Evolutionary conservation across 305 asterid species (phyloP), one percentile per base, ranked within the genome.

Genomic region (Fraxinus paxiana): DNA sequence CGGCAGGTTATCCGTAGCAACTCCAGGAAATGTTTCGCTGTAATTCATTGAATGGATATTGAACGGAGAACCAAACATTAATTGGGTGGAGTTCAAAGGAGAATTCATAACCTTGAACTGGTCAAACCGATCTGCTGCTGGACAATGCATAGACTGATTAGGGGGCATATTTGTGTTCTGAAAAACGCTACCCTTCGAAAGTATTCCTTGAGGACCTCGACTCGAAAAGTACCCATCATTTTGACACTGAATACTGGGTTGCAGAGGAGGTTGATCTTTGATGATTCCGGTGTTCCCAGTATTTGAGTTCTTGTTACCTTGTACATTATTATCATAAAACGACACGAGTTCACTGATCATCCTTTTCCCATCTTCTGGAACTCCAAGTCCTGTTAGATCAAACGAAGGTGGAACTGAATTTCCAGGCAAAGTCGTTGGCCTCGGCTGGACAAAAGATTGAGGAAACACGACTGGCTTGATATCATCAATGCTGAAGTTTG

Each of bases 351-450:
- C 92, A 17, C 38, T 85, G 79, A 94, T 91, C 89, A 86, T 88
- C 83, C 91, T 90, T 79, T 91, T 91, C 31, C 95, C 98, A 31
- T 92, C 98, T 84, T 90, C 97, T 1, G 98, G 94, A 77, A 94
- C 94, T 61, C 93, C 92, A 1, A 89, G 73, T 30, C 93, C 95
- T 0, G 97, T 81, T 18, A 89, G 84, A 85, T 90, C 91, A 30
- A 89, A 87, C 7, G 93, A 13, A 18, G 89, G 85, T 4, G 86
- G 84, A 12, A 37, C 59, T 0, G 84, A 76, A 72, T 77, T 84
- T 59, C 83, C 83, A 12, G 86, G 78, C 28, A 77, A 28, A 10
- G 80, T 26, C 38, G 84, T 30, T 2, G 88, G 77, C 82, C 85
- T 90, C 8, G 89, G 67, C 65, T 87, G 91, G 79, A 78, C 85